Evolutionary conservation across 768 basidiomycete genomes (phyloP).

Genomic region (Lactarius hengduanensis): DNA sequence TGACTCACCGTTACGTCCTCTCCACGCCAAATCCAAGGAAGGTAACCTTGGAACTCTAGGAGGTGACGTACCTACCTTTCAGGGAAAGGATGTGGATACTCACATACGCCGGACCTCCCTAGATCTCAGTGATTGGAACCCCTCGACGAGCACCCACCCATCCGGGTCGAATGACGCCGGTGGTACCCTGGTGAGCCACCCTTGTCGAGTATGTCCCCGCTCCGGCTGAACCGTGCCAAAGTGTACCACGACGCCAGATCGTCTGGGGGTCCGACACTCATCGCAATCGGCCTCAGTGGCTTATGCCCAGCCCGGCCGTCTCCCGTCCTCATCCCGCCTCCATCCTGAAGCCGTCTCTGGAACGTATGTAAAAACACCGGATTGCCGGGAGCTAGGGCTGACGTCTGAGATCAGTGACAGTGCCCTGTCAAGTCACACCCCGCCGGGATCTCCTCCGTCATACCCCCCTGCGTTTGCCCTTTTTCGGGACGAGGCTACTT

Average conservation of each 20-base stretch:
- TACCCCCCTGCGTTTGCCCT: background rate
- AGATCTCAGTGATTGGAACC: background rate
- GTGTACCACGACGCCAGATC: background rate
- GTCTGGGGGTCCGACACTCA: background rate
- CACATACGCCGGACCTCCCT: background rate
- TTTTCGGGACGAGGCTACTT: too few species aligned
- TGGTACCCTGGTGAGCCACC: background rate
- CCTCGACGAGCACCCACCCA: background rate
- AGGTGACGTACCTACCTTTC: background rate
- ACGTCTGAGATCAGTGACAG: background rate
- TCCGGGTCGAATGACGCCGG: background rate
- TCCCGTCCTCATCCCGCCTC: background rate
- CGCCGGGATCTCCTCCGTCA: conserved; percentile 6
- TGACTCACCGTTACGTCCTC: background rate
- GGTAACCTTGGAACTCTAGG: background rate
- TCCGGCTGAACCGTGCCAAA: background rate
- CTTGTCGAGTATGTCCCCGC: background rate
- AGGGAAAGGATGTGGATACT: background rate
- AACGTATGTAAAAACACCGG: background rate
- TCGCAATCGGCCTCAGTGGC: background rate
- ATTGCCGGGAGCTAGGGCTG: background rate
- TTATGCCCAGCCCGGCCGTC: background rate
- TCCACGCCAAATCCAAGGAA: background rate
- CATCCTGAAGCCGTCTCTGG: background rate
- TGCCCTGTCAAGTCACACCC: background rate